Percentiles rank a stretch among this genome's conserved stretches.
phyloP scores from a whole-genome alignment of 2,329 filamentous ascomycete genomes.

The Diaporthe australafricana region DNA sequence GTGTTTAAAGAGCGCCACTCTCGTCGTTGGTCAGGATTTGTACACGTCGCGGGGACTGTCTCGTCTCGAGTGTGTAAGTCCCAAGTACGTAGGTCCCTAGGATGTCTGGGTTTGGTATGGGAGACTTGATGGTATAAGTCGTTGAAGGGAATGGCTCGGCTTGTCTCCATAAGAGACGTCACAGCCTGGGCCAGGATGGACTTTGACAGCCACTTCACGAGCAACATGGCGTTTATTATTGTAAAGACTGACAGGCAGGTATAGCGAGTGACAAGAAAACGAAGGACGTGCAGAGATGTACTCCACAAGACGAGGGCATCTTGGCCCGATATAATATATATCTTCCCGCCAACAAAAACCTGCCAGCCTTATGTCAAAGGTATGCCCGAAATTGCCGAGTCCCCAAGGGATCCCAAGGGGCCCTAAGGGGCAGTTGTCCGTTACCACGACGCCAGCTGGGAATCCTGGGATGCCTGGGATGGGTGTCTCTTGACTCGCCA shows the following conservation, averaged over 20 bases:
- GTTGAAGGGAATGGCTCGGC: slow-evolving; percentile 21
- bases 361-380: not conserved
- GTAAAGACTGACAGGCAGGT: not conserved
- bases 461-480: too few species aligned
- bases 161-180: slow-evolving; percentile 10
- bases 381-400: slow-evolving; percentile 8
- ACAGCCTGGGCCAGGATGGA: slow-evolving; percentile 14
- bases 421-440: not conserved
- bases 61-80: not conserved
- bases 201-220: slow-evolving; percentile 18
- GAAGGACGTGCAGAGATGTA: not conserved
- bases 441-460: not conserved
- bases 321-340: not conserved
- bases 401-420: too few species aligned
- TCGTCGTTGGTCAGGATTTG: not conserved
- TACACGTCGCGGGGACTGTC: not conserved
- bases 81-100: not conserved
- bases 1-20: slow-evolving; percentile 24
- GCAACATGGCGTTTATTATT: not conserved
- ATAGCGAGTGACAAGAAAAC: not conserved
- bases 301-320: not conserved
- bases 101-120: not conserved
- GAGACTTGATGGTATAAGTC: not conserved
- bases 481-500: slow-evolving; percentile 11
- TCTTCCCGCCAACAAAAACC: not conserved